Evolutionary conservation across 805 yeast species (phyloP).

Genomic region (Isabelozyma heimii): DNA sequence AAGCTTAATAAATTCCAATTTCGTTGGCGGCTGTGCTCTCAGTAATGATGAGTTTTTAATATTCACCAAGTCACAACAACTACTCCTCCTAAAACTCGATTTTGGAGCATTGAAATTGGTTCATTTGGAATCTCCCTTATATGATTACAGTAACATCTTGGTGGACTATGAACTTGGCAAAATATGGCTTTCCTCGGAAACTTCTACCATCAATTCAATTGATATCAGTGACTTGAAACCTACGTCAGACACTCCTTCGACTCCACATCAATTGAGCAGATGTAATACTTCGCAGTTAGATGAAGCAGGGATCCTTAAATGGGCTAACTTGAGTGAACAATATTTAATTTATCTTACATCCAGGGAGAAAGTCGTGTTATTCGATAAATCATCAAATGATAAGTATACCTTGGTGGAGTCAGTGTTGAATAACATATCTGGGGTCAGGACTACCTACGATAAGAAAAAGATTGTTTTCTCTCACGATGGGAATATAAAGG

Average conservation of each 20-base stretch:
- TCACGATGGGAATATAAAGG: slow-evolving; percentile 37
- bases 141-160: slow-evolving; percentile 14
- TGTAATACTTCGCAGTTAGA: slow-evolving; percentile 21
- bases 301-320: slow-evolving; percentile 18
- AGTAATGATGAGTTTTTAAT: slow-evolving; percentile 36
- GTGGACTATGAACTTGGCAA: slow-evolving; percentile 16
- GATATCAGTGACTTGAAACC: slow-evolving; percentile 10
- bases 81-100: slow-evolving; percentile 24
- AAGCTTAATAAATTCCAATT: slow-evolving; percentile 45
- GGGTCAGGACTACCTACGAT: slow-evolving; percentile 31
- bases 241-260: neutral
- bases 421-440: slow-evolving; percentile 35
- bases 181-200: slow-evolving; percentile 24
- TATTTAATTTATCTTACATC: slow-evolving; percentile 31
- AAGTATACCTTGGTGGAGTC: slow-evolving; percentile 28
- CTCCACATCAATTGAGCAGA: slow-evolving; percentile 6
- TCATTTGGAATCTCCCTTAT: slow-evolving; percentile 11
- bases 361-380: slow-evolving; percentile 33
- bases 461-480: slow-evolving; percentile 41
- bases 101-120: slow-evolving; percentile 18
- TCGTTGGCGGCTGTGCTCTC: slow-evolving; percentile 37
- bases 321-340: slow-evolving; percentile 19
- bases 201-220: slow-evolving; percentile 7
- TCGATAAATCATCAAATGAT: slow-evolving; percentile 9
- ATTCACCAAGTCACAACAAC: slow-evolving; percentile 28